Base-by-base conservation (phyloP, 108 stramenopile genomes). In the Fragilariopsis cylindrus region DNA sequence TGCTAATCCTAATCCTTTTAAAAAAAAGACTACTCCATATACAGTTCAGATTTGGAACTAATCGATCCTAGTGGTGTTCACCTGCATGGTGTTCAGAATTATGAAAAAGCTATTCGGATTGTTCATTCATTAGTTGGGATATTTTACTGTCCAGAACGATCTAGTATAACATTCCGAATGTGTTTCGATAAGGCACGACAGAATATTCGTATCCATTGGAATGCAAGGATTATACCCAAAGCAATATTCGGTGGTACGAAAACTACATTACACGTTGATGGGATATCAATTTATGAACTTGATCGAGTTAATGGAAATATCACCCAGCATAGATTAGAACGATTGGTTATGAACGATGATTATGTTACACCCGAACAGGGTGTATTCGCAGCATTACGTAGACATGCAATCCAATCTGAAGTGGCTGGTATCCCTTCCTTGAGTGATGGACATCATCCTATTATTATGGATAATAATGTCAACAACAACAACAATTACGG, bases 161-260 rank as follows among this genome's bases (percentile, higher is more conserved):
- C 88, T 41, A 60, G 65, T 0, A 43, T 94, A 50, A 90, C 85
- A 40, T 79, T 88, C 71, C 81, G 89, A 8, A 69, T 87, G 72
- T 87, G 83, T 63, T 94, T 87, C 60, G 93, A 94, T 77, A 83
- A 81, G 81, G 90, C 88, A 0, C 80, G 90, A 46, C 88, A 90
- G 15, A 82, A 85, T 68, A 91, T 94, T 67, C 81, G 92, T 43
- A 83, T 94, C n/a, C 85, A 83, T 49, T 94, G 92, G 92, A 90
- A 94, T 58, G 90, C 89, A 19, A 79, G 88, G 70, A 82, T 94
- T 3, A 82, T 94, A 15, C 92, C 92, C 46, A 85, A 84, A 57
- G 78, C 81, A 19, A 82, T 90, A 69, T 89, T 88, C 71, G 88
- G 88, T 13, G 90, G 90, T 12, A 70, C 67, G 9, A 77, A 86